A percentile compares a stretch with the other conserved stretches of the same genome.
Conservation (phyloP, 1,284 basidiomycete genomes). For the Boletus mariae region DNA sequence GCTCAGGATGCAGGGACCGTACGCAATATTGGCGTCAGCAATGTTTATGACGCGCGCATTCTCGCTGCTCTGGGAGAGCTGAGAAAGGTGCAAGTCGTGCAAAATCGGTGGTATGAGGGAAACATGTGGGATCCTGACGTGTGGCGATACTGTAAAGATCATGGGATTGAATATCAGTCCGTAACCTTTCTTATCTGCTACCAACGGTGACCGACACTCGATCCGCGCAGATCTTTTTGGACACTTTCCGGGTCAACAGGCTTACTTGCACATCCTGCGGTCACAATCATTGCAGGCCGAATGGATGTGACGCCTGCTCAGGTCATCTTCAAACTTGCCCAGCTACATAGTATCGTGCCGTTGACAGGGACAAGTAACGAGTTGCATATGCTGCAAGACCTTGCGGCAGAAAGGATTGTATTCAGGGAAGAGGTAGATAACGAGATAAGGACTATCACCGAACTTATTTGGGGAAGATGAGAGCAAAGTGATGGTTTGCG, state of each 20-base stretch:
- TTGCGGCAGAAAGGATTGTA: conserved; percentile 45
- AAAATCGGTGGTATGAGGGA: conserved; percentile 80
- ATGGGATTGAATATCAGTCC: conserved; percentile 71
- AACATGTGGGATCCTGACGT: conserved; percentile 72
- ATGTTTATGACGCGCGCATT: conserved; percentile 61
- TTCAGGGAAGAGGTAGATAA: conserved; percentile 40
- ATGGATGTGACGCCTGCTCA: conserved; percentile 59
- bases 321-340: conserved; percentile 63
- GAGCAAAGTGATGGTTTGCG: neutral
- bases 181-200: conserved; percentile 23
- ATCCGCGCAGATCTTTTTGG: conserved; percentile 72
- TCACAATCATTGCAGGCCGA: conserved; percentile 45
- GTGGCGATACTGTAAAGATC: conserved; percentile 49
- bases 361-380: conserved; percentile 63
- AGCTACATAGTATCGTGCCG: conserved; percentile 55
- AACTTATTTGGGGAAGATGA: conserved; percentile 31
- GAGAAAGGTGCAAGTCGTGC: conserved; percentile 66
- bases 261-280: conserved; percentile 49
- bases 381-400: conserved; percentile 61
- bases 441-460: conserved; percentile 38
- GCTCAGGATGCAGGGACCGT: conserved; percentile 64
- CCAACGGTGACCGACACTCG: conserved; percentile 6
- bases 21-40: conserved; percentile 68
- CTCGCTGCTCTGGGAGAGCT: conserved; percentile 52
- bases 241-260: conserved; percentile 74